phyloP scores from a whole-genome alignment of 805 yeast species.

The Saturnispora sekii region DNA sequence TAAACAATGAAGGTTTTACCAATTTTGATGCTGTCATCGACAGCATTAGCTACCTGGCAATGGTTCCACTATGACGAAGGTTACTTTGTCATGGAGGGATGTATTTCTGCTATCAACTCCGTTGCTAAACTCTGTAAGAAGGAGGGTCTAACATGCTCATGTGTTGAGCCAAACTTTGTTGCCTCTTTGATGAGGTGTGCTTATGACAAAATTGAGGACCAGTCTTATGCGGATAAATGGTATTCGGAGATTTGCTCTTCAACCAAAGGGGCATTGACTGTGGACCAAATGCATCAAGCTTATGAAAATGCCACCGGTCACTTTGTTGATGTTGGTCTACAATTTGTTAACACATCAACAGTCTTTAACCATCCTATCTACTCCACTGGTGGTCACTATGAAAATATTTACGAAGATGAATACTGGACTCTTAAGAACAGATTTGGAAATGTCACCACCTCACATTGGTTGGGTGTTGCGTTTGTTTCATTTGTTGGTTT shows the following conservation, averaged over 20 bases:
- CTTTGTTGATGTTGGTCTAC: slow-evolving; percentile 20
- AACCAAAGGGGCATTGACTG: slow-evolving; percentile 23
- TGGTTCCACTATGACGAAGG: slow-evolving; percentile 7
- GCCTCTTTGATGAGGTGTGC: slow-evolving; percentile 24
- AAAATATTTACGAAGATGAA: slow-evolving; percentile 18
- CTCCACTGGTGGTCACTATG: slow-evolving; percentile 13
- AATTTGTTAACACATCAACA: slow-evolving; percentile 23
- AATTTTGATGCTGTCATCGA: neutral
- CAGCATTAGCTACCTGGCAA: neutral
- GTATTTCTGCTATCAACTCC: slow-evolving; percentile 16
- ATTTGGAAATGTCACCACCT: slow-evolving; percentile 29
- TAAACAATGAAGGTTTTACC: neutral
- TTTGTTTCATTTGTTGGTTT: slow-evolving; percentile 40
- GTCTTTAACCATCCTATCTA: slow-evolving; percentile 30
- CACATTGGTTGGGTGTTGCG: slow-evolving; percentile 39
- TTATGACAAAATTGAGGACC: slow-evolving; percentile 11
- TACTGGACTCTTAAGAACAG: slow-evolving; percentile 23
- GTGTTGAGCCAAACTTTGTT: slow-evolving; percentile 21
- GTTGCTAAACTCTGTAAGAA: slow-evolving; percentile 17
- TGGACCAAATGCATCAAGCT: slow-evolving; percentile 26
- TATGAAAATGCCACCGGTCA: slow-evolving; percentile 33
- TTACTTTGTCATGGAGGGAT: slow-evolving; percentile 15
- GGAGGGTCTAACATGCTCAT: slow-evolving; percentile 17
- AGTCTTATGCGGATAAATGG: slow-evolving; percentile 15
- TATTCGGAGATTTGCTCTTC: slow-evolving; percentile 17